Evolutionary conservation across 176 grass and related monocot genomes (phyloP).

Genomic region (Poa annua): DNA sequence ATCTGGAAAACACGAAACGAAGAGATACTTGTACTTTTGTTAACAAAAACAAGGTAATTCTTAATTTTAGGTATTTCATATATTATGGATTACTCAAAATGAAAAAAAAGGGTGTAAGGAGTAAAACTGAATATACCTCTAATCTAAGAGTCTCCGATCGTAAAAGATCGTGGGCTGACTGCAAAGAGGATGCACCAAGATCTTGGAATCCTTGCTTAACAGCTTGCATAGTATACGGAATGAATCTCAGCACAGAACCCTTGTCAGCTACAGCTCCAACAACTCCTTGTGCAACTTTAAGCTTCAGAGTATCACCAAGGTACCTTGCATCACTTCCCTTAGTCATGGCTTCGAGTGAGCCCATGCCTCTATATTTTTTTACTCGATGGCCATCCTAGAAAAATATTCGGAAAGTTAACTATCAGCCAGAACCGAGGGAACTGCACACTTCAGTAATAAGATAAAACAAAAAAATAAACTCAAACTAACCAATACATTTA

Average conservation of each 20-base stretch:
- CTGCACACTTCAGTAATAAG: background rate
- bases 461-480: background rate
- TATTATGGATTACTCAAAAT: constrained; percentile 1
- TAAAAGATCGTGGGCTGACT: constrained; percentile 81
- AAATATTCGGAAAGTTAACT: constrained; percentile 21
- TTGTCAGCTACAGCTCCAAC: constrained; percentile 95
- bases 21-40: background rate
- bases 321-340: constrained; percentile 94
- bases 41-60: constrained; percentile 2
- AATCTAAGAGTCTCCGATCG: constrained; percentile 67
- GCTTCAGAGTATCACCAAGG: constrained; percentile 89
- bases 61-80: background rate
- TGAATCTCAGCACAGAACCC: constrained; percentile 89
- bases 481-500: constrained; percentile 5
- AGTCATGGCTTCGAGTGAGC: constrained; percentile 92
- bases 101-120: background rate
- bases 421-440: background rate
- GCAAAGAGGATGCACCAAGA: constrained; percentile 83
- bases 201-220: constrained; percentile 98
- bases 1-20: background rate
- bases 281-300: constrained; percentile 91
- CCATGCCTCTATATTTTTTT: constrained; percentile 98
- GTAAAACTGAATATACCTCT: constrained; percentile 59
- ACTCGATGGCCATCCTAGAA: constrained; percentile 68
- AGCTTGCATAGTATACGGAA: constrained; percentile 97